phyloP scores from a whole-genome alignment of 768 basidiomycete genomes.

The Amanita brunnescens region DNA sequence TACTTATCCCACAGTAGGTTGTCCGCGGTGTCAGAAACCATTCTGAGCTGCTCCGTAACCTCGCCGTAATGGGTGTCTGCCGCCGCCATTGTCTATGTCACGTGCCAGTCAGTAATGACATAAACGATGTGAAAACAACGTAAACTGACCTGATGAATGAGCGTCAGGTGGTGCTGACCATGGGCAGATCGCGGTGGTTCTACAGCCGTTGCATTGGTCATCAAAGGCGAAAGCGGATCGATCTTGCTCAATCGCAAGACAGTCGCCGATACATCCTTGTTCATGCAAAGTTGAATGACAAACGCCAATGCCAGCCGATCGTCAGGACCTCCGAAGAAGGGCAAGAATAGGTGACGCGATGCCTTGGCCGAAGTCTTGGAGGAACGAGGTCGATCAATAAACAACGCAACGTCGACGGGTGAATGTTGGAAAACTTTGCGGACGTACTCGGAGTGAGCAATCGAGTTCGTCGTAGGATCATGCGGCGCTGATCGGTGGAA shows the following conservation, averaged over 20 bases:
- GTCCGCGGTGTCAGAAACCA: constrained; percentile 80
- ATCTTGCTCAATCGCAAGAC: constrained; percentile 53
- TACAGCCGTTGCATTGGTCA: background rate
- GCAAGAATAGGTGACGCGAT: constrained; percentile 64
- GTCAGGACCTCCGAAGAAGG: constrained; percentile 93
- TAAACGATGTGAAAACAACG: background rate
- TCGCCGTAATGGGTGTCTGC: constrained; percentile 70
- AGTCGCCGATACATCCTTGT: constrained; percentile 58
- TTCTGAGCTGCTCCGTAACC: constrained; percentile 49
- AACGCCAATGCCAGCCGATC: constrained; percentile 80
- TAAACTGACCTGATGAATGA: constrained; percentile 1
- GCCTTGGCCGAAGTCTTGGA: constrained; percentile 16
- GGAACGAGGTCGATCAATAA: constrained; percentile 63
- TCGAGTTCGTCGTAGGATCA: constrained; percentile 43
- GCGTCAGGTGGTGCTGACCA: background rate
- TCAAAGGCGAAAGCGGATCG: constrained; percentile 19
- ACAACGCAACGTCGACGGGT: constrained; percentile 73
- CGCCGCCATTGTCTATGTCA: constrained; percentile 37
- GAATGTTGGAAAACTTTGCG: constrained; percentile 71
- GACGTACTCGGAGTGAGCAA: constrained; percentile 75
- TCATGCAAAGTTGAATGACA: constrained; percentile 68
- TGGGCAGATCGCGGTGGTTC: background rate
- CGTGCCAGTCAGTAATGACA: background rate
- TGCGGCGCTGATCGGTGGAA: constrained; percentile 48
- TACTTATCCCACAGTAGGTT: constrained; percentile 67